Evolutionary conservation across 495 filamentous ascomycete species (phyloP).

Genomic region (Penicillium malachiteum): DNA sequence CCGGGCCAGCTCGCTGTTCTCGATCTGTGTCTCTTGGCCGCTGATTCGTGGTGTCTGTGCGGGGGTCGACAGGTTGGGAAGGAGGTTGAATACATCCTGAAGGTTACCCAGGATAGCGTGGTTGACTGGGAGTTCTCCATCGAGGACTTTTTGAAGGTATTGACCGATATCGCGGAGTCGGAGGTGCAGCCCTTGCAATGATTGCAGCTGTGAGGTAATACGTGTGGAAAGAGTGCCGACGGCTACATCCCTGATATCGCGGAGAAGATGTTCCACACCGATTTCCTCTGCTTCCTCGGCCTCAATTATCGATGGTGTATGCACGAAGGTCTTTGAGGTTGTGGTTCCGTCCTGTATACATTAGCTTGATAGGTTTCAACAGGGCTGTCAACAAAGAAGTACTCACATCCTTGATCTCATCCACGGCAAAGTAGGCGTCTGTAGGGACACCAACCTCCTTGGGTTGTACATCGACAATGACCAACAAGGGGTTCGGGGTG

Average conservation of each 20-base stretch:
- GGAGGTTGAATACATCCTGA: slow-evolving; percentile 98
- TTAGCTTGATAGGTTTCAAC: slow-evolving; percentile 1
- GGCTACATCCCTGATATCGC: slow-evolving; percentile 95
- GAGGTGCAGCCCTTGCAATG: slow-evolving; percentile 91
- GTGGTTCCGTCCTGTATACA: slow-evolving; percentile 84
- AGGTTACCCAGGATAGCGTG: slow-evolving; percentile 96
- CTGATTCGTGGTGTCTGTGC: slow-evolving; percentile 50
- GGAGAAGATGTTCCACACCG: slow-evolving; percentile 94
- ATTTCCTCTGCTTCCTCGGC: slow-evolving; percentile 99
- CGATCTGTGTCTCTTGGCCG: slow-evolving; percentile 49
- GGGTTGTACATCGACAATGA: slow-evolving; percentile 98
- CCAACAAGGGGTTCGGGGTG: slow-evolving; percentile 90
- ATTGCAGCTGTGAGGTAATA: slow-evolving; percentile 96
- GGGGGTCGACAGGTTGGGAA: slow-evolving; percentile 92
- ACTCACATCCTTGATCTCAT: slow-evolving; percentile 99
- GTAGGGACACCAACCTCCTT: slow-evolving; percentile 98
- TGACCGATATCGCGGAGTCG: slow-evolving; percentile 92
- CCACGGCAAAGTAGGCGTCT: slow-evolving; percentile 98
- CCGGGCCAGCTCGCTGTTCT: slow-evolving; percentile 79
- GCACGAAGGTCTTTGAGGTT: slow-evolving; percentile 95
- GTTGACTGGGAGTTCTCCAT: slow-evolving; percentile 89
- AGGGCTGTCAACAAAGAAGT: not conserved
- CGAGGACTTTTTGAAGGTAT: slow-evolving; percentile 94
- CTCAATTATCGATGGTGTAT: slow-evolving; percentile 98
- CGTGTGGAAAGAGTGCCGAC: slow-evolving; percentile 98